Base-by-base conservation (phyloP, 495 filamentous ascomycete genomes). In the Collariella sp. region DNA sequence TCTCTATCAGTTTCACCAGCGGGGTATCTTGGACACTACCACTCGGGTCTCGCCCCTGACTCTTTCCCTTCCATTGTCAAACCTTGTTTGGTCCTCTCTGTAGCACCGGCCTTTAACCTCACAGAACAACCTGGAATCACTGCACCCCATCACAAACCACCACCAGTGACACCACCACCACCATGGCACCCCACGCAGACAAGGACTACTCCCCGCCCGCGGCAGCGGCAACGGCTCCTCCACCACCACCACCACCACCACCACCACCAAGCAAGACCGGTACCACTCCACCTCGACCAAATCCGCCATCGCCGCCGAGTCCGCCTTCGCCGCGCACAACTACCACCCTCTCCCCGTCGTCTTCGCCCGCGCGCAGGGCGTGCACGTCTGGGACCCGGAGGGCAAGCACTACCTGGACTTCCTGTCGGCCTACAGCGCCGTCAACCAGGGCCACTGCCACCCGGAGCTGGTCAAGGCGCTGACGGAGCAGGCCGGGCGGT, bases 401-500 rank as follows among this genome's bases (percentile, higher is more conserved):
- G 90, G 89, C 66, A 90, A 88, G 61, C 85, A 93, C 65, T 99
- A 99, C 71, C 84, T 97, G 61, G 93, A 99, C 71, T 97, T 95
- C 77, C 82, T 99, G 46, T 95, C 90, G 43, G 94, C 93, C 51
- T 99, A 99, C 79, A 91, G 86, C 46, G 93, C 93, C 46, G 89
- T 99, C 66, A 99, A 99, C 73, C 93, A 99, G 70, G 93, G 93
- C 55, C 93, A 99, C 72, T 99, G 91, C 67, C 94, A 99, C 74
- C 94, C 91, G 9, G 91, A 93, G 72, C 80, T 99, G 46, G 80
- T 99, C 56, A 86, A 87, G 55, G 91, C 90, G 23, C 76, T 99
- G 47, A 84, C 84, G 38, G 87, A 95, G 55, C 93, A 99, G 71
- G 94, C 93, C 40, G 83, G 83, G 55, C 83, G 90, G 16, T 72